Percentiles rank a stretch among this genome's conserved stretches.
Evolutionary conservation across 495 filamentous ascomycete genomes (phyloP).

Genomic region (Neurospora sp.): DNA sequence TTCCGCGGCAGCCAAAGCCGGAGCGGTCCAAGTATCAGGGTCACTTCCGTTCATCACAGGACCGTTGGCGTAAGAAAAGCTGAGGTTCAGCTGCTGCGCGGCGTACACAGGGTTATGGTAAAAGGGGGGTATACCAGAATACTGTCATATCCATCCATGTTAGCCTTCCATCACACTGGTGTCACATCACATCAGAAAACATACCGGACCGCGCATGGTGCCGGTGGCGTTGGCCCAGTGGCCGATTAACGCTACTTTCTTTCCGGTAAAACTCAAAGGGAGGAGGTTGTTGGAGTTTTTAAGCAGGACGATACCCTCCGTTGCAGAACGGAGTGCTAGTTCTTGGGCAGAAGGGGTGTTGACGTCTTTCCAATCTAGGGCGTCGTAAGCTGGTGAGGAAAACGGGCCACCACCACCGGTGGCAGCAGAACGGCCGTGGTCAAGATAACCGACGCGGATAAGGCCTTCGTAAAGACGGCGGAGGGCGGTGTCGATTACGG

Average conservation of each 20-base stretch:
- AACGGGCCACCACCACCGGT: neutral
- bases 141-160: neutral
- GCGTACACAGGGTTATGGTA: slow-evolving; percentile 21
- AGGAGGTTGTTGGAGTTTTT: slow-evolving; percentile 23
- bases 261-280: slow-evolving; percentile 13
- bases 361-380: slow-evolving; percentile 24
- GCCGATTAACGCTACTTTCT: slow-evolving; percentile 26
- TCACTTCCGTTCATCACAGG: slow-evolving; percentile 21
- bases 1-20: slow-evolving; percentile 19
- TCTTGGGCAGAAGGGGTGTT: slow-evolving; percentile 21
- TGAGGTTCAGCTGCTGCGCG: slow-evolving; percentile 19
- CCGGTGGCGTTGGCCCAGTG: slow-evolving; percentile 22
- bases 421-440: slow-evolving; percentile 2
- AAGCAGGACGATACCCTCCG: slow-evolving; percentile 23
- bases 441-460: slow-evolving; percentile 27
- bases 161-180: no score
- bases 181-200: no score
- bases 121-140: slow-evolving; percentile 26
- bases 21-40: slow-evolving; percentile 47
- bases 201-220: slow-evolving; percentile 23
- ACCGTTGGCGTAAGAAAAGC: slow-evolving; percentile 11
- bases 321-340: slow-evolving; percentile 22
- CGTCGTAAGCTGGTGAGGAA: slow-evolving; percentile 17
- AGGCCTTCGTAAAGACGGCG: slow-evolving; percentile 26
- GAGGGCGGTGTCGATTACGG: slow-evolving; percentile 25